Percentiles rank a stretch among this genome's conserved stretches.
These are phyloP conservation scores for Nematocida homosporus DNA, from an alignment of 371 early-diverging fungal species.

Conservation along the genomic window DNA sequence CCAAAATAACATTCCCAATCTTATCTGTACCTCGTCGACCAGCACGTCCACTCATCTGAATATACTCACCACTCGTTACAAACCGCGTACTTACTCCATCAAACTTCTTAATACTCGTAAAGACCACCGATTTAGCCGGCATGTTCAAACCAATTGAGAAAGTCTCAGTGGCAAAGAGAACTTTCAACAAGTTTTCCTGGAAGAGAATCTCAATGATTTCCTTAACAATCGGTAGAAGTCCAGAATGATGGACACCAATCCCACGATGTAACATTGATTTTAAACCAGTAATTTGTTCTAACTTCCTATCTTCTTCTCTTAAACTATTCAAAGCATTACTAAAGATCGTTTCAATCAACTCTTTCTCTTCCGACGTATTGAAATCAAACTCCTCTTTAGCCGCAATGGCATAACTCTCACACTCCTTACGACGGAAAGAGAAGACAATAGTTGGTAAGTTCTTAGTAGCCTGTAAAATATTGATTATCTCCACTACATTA, in stretches of 20 bases:
- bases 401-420: constrained; percentile 79
- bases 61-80: constrained; percentile 92
- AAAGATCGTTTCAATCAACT: constrained; percentile 81
- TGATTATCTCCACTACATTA: constrained; percentile 44
- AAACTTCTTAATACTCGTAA: constrained; percentile 89
- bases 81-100: constrained; percentile 83
- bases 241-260: constrained; percentile 98
- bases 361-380: constrained; percentile 78
- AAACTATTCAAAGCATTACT: constrained; percentile 81
- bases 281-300: constrained; percentile 88
- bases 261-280: constrained; percentile 87
- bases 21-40: constrained; percentile 76
- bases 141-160: constrained; percentile 99
- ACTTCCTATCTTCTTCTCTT: constrained; percentile 81
- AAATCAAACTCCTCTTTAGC: constrained; percentile 82
- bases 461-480: constrained; percentile 51
- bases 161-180: constrained; percentile 98
- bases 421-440: constrained; percentile 89
- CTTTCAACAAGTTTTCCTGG: constrained; percentile 92
- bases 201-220: constrained; percentile 98
- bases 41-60: constrained; percentile 74
- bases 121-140: constrained; percentile 98
- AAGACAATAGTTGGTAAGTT: constrained; percentile 90
- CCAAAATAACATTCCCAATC: constrained; percentile 91
- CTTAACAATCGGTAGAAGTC: constrained; percentile 92